Percentiles rank a stretch among this genome's conserved stretches.
Conservation (phyloP, 2,329 filamentous ascomycete species). For the Sporothrix sp. region DNA sequence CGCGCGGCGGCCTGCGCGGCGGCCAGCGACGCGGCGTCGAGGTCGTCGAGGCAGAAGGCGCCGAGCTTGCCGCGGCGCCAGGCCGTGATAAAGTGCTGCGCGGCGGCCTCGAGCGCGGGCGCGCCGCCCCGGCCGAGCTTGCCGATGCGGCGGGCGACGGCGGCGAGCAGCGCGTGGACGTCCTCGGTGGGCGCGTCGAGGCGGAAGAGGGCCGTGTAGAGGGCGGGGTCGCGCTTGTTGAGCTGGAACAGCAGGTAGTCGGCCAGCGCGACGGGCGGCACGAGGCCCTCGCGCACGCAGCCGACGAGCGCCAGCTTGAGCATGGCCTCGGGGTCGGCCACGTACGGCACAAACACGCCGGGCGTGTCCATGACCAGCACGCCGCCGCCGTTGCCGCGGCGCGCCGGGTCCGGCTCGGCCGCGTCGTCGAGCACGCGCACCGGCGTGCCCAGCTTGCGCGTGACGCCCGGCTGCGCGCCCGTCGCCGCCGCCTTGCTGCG, state of each 20-base stretch:
- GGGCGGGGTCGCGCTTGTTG: conserved; percentile 53
- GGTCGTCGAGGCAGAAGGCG: conserved; percentile 67
- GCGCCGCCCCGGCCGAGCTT: conserved; percentile 63
- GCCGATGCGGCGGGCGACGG: conserved; percentile 64
- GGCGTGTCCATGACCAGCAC: conserved; percentile 88
- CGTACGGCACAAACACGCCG: conserved; percentile 89
- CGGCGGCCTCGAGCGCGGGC: conserved; percentile 61
- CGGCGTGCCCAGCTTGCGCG: conserved; percentile 69
- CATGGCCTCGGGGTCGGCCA: conserved; percentile 78
- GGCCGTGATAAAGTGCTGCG: conserved; percentile 68
- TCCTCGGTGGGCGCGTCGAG: conserved; percentile 68
- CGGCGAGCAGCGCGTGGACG: conserved; percentile 59
- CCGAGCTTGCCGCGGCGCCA: conserved; percentile 74
- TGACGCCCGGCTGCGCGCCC: conserved; percentile 81
- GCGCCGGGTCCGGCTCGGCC: conserved; percentile 10
- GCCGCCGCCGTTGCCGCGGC: conserved; percentile 38
- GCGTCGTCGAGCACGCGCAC: conserved; percentile 59
- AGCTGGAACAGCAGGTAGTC: conserved; percentile 86
- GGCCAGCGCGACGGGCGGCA: conserved; percentile 66
- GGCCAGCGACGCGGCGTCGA: conserved; percentile 50
- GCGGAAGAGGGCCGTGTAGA: conserved; percentile 49
- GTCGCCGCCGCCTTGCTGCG: conserved; percentile 63
- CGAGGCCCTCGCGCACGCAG: conserved; percentile 80
- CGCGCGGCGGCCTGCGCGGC: conserved; percentile 36
- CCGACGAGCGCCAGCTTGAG: conserved; percentile 88